Evolutionary conservation across 768 basidiomycete species (phyloP).

Genomic region (Tylopilus rubrobrunneus): DNA sequence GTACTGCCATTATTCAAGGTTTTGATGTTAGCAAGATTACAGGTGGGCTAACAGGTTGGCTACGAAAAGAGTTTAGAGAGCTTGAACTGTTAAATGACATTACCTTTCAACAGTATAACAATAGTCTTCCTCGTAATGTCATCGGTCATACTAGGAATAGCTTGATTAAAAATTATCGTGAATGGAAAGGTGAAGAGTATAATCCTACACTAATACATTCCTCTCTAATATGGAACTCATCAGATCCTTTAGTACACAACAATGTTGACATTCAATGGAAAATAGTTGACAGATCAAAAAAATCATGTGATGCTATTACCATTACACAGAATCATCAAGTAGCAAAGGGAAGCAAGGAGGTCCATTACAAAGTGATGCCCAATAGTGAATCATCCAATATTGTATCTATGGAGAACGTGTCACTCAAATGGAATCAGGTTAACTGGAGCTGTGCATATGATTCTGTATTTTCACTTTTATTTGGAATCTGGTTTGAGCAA

Average conservation of each 20-base stretch:
- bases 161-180: not conserved
- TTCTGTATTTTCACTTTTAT: not conserved
- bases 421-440: not conserved
- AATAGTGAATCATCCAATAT: not conserved
- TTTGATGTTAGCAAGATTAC: not conserved
- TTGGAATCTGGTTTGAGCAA: not conserved
- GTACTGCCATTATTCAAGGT: not conserved
- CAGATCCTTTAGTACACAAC: not conserved
- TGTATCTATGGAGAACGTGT: not conserved
- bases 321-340: not conserved
- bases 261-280: not conserved
- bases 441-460: not conserved
- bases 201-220: not conserved
- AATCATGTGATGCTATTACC: not conserved
- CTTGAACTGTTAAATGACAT: not conserved
- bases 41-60: not conserved
- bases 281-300: not conserved
- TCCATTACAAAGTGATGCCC: too few relatives aligned
- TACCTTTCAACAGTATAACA: not conserved
- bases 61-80: not conserved
- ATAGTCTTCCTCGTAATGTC: fast-evolving
- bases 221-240: not conserved
- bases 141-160: not conserved
- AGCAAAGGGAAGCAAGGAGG: too few relatives aligned
- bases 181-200: not conserved